Base-by-base conservation (phyloP, 2,329 filamentous ascomycete species). In the Aspergillus puulaauensis region DNA sequence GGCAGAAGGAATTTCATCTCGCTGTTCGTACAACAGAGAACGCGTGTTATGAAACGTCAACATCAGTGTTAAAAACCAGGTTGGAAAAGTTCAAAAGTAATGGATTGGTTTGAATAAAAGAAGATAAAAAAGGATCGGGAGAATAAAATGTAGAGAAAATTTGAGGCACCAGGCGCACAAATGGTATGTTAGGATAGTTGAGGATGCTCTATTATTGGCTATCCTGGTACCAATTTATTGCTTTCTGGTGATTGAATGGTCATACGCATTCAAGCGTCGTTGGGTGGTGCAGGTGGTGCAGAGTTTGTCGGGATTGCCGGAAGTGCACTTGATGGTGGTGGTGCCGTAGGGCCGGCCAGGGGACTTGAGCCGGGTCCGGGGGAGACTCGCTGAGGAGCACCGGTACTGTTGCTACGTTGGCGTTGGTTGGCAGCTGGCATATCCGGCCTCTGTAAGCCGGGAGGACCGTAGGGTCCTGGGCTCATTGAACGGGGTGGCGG, bases 381-480 rank as follows among this genome's bases (percentile, higher is more conserved):
- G 17, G 56, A 43, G 2, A 59, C 43, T 15, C 65, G 64, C 5
- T 62, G 63, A 6, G 66, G 54, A n/a, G 69, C 62, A 17, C 73
- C 71, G 14, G 74, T 70, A 44, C 78, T 80, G 60, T 80, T 79
- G 64, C 78, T 80, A 54, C 77, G 69, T 59, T 70, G 67, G 41
- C 76, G 73, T 59, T 75, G 69, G 47, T 51, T 46, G 31, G 62
- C 65, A 37, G 62, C 67, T n/a, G 73, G 72, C 62, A 75, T 76
- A 24, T 72, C 65, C 5, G 77, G 77, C 35, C 72, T 69, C 35
- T 74, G 75, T 60, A 78, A 68, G 8, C 75, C 76, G 6, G 75
- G 72, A 17, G 64, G 66, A 35, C 76, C 75, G 46, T 79, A 77
- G 3, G 76, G 76, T 17, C 76, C 76, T 14, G 80, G 79, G 27